Percentiles rank a stretch among this genome's conserved stretches.
Evolutionary conservation across 768 basidiomycete species (phyloP).

Genomic region (Leccinum barrowsii): DNA sequence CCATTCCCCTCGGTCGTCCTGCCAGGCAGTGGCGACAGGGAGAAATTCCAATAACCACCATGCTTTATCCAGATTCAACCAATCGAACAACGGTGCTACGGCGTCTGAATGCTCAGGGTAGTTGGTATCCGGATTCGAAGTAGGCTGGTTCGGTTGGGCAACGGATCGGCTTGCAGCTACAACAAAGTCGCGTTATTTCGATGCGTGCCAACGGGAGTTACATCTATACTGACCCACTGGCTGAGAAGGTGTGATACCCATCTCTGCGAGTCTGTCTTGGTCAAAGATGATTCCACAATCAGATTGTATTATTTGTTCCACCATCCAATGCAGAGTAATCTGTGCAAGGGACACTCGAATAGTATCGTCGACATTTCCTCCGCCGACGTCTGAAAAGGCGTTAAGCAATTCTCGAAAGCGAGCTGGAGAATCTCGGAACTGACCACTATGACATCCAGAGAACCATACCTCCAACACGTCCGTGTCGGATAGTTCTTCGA

Average conservation of each 20-base stretch:
- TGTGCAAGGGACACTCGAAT: slow-evolving; percentile 45
- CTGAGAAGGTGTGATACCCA: slow-evolving; percentile 33
- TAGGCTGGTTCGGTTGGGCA: neutral
- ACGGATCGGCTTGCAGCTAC: neutral
- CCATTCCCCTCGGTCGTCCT: slow-evolving; percentile 55
- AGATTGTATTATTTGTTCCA: slow-evolving; percentile 57
- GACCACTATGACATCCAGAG: slow-evolving; percentile 66
- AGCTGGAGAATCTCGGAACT: slow-evolving; percentile 16
- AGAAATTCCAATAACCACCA: slow-evolving; percentile 80
- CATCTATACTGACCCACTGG: neutral
- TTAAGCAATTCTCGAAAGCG: neutral
- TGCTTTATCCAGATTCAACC: slow-evolving; percentile 36
- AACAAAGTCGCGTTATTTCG: neutral
- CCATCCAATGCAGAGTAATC: slow-evolving; percentile 76
- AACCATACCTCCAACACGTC: slow-evolving; percentile 84
- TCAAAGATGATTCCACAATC: slow-evolving; percentile 63
- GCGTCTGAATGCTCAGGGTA: slow-evolving; percentile 27
- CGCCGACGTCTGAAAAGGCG: slow-evolving; percentile 58
- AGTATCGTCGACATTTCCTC: slow-evolving; percentile 50
- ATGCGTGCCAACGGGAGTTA: neutral
- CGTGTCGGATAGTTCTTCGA: slow-evolving; percentile 16
- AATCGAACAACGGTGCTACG: slow-evolving; percentile 53
- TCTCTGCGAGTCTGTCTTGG: slow-evolving; percentile 40
- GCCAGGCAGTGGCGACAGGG: slow-evolving; percentile 51
- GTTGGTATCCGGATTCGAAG: neutral